Percentiles rank a stretch among this genome's conserved stretches.
phyloP scores from a whole-genome alignment of 805 yeast genomes.

The Starmera dryadoides region DNA sequence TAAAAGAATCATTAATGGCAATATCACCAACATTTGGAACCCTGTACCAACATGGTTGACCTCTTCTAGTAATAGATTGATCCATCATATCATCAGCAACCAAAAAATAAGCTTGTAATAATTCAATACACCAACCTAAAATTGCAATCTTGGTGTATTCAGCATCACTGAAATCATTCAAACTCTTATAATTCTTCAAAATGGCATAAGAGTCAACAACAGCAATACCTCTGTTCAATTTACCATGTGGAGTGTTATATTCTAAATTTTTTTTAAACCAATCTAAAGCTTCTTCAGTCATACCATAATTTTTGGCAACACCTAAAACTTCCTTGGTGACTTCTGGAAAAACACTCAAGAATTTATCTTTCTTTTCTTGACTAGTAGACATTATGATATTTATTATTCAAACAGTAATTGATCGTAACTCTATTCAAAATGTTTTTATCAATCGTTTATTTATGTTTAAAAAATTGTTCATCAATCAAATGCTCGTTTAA shows the following conservation, averaged over 20 bases:
- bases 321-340: conserved; percentile 69
- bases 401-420: too few species aligned
- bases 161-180: conserved; percentile 51
- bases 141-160: conserved; percentile 83
- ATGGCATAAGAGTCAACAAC: conserved; percentile 89
- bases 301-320: conserved; percentile 58
- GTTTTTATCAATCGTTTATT: too few species aligned
- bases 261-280: conserved; percentile 74
- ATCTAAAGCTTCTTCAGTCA: conserved; percentile 77
- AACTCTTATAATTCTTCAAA: conserved; percentile 53
- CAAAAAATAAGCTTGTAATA: conserved; percentile 91
- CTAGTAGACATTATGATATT: conserved; percentile 8
- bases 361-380: conserved; percentile 39
- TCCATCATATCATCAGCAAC: conserved; percentile 99
- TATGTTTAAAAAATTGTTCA: too few species aligned
- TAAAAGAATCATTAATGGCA: conserved; percentile 95
- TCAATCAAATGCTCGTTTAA: too few species aligned
- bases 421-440: too few species aligned
- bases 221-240: conserved; percentile 91
- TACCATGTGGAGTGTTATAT: conserved; percentile 95
- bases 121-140: conserved; percentile 92
- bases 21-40: conserved; percentile 75
- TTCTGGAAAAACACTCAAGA: conserved; percentile 63
- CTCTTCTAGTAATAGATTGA: conserved; percentile 91
- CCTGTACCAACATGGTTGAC: conserved; percentile 97